Percentiles rank a stretch among this genome's conserved stretches.
phyloP scores from a whole-genome alignment of 176 grass and related monocot genomes.

The Thalia dealbata region DNA sequence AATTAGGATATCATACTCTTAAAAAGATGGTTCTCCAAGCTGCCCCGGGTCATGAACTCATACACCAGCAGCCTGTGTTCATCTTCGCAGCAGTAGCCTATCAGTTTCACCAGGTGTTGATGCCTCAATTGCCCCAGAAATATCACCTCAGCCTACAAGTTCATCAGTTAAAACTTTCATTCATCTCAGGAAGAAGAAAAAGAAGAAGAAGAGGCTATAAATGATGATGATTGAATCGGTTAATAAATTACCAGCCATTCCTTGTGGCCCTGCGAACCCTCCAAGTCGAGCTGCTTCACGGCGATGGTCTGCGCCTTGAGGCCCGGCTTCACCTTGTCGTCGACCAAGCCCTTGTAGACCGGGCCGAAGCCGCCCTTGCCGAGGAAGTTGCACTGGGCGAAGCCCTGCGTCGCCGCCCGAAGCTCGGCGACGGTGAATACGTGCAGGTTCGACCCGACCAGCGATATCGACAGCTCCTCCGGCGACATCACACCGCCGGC shows the following conservation, averaged over 20 bases:
- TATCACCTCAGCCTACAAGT: background rate
- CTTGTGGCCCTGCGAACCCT: slow-evolving; percentile 59
- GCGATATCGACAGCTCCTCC: slow-evolving; percentile 58
- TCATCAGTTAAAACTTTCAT: background rate
- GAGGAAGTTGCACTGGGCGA: slow-evolving; percentile 56
- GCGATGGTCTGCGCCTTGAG: slow-evolving; percentile 48
- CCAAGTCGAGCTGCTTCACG: slow-evolving; percentile 67
- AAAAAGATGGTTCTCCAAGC: slow-evolving; percentile 75
- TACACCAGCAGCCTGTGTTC: slow-evolving; percentile 61
- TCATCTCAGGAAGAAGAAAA: background rate
- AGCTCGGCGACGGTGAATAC: slow-evolving; percentile 53
- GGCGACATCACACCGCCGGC: slow-evolving; percentile 20
- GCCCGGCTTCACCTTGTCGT: slow-evolving; percentile 44
- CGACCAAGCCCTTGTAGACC: slow-evolving; percentile 60
- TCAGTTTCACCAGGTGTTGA: slow-evolving; percentile 61
- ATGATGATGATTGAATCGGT: too few relatives aligned
- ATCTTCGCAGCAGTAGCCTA: slow-evolving; percentile 68
- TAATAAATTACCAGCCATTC: slow-evolving; percentile 89
- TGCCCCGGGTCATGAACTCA: slow-evolving; percentile 61
- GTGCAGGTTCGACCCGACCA: slow-evolving; percentile 56
- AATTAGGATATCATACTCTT: slow-evolving; percentile 47
- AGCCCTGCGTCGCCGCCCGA: slow-evolving; percentile 30
- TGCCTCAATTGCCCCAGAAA: slow-evolving; percentile 31
- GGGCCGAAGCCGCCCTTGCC: slow-evolving; percentile 68
- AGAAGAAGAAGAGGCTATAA: too few relatives aligned